A percentile compares a stretch with the other conserved stretches of the same genome.
These are phyloP conservation scores for Monoraphidium neglectum DNA, from an alignment of 139 green algal species.

Conservation along the genomic window DNA sequence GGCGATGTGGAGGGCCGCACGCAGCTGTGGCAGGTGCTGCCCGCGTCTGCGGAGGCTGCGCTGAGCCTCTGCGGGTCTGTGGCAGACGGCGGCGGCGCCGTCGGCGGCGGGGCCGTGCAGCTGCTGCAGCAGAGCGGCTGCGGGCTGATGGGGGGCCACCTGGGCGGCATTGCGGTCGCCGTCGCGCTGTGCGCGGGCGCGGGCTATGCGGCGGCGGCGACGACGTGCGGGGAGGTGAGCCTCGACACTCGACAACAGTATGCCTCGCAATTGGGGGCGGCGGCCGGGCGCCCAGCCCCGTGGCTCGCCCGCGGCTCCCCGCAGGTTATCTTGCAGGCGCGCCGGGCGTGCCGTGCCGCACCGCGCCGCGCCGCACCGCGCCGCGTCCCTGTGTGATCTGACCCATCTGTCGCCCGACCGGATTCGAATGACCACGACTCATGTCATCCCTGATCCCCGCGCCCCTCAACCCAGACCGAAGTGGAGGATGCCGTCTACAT, in stretches of 20 bases:
- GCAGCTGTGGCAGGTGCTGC: slow-evolving; percentile 35
- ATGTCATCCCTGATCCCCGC: too few relatives aligned
- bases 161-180: slow-evolving; percentile 21
- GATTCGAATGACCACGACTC: too few relatives aligned
- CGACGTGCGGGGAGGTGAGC: slow-evolving; percentile 37
- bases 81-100: not conserved
- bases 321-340: too few relatives aligned
- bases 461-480: slow-evolving; percentile 21
- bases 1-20: slow-evolving; percentile 30
- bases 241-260: too few relatives aligned
- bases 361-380: too few relatives aligned
- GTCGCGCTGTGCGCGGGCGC: slow-evolving; percentile 28
- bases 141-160: not conserved
- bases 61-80: not conserved
- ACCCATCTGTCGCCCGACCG: too few relatives aligned
- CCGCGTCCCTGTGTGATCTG: too few relatives aligned
- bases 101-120: not conserved
- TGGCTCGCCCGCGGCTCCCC: too few relatives aligned
- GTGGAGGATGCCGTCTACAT: slow-evolving; percentile 44
- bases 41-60: not conserved
- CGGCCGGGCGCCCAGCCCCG: too few relatives aligned
- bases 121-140: slow-evolving; percentile 23
- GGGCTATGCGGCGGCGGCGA: slow-evolving; percentile 41
- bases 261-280: too few relatives aligned
- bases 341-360: too few relatives aligned